Conservation (phyloP, 2,329 filamentous ascomycete genomes). For the Fusarium metavorans region DNA sequence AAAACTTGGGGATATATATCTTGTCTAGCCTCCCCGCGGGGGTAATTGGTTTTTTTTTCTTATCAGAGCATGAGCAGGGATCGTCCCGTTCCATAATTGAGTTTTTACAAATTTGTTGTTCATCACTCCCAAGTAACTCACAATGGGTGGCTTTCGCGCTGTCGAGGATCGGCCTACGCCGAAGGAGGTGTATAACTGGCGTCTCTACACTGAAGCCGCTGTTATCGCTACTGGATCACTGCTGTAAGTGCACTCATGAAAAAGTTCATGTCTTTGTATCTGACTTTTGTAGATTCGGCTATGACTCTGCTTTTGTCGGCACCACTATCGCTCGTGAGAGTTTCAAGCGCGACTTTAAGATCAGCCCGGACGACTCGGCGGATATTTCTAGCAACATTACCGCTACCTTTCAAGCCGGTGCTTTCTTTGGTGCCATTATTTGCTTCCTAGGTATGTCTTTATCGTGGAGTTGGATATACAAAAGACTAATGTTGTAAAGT, state of each 20-base stretch:
- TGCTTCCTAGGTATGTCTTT: slow-evolving; percentile 53
- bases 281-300: slow-evolving; percentile 58
- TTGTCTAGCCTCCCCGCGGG: slow-evolving; percentile 18
- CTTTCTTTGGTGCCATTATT: slow-evolving; percentile 65
- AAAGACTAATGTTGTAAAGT: slow-evolving; percentile 40
- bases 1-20: slow-evolving; percentile 38
- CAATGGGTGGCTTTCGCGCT: slow-evolving; percentile 57
- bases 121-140: not conserved
- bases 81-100: not conserved
- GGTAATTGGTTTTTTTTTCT: not conserved
- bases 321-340: slow-evolving; percentile 63
- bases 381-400: slow-evolving; percentile 59
- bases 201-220: slow-evolving; percentile 60
- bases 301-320: slow-evolving; percentile 66
- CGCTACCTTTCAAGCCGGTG: slow-evolving; percentile 61
- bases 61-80: not conserved
- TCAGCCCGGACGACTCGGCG: slow-evolving; percentile 45
- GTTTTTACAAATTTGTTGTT: not conserved
- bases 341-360: slow-evolving; percentile 58
- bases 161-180: slow-evolving; percentile 68
- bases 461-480: not conserved
- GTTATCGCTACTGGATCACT: slow-evolving; percentile 62
- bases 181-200: slow-evolving; percentile 66
- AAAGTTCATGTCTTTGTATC: not conserved
- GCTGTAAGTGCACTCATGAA: slow-evolving; percentile 46